These are phyloP conservation scores for Phytopythium boreale DNA, from an alignment of 352 stramenopile genomes.

Conservation along the genomic window DNA sequence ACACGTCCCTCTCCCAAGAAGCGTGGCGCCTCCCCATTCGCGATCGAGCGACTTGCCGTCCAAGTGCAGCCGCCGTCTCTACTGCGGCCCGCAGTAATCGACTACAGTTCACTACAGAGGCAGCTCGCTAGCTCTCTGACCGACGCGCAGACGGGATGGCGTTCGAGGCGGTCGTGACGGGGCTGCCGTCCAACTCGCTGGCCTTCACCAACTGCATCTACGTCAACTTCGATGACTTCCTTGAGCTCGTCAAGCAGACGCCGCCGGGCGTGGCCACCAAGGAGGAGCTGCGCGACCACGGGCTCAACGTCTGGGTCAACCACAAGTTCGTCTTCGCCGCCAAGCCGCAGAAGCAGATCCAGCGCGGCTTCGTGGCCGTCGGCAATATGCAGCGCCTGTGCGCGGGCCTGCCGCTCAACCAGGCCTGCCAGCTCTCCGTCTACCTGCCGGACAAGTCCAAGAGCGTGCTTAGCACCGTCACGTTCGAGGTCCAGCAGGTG, in stretches of 20 bases:
- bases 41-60: not conserved
- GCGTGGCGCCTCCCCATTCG: not conserved
- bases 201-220: conserved; percentile 86
- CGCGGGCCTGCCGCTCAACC: conserved; percentile 58
- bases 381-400: conserved; percentile 82
- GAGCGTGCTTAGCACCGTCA: conserved; percentile 61
- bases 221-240: conserved; percentile 72
- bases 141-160: conserved; percentile 25
- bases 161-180: conserved; percentile 58
- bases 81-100: too few species aligned
- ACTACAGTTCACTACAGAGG: too few species aligned
- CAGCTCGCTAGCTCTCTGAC: too few species aligned
- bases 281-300: conserved; percentile 66
- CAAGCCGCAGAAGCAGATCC: conserved; percentile 69
- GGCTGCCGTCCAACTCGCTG: conserved; percentile 70
- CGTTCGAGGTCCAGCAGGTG: conserved; percentile 79
- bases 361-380: conserved; percentile 55
- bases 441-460: conserved; percentile 48
- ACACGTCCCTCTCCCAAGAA: not conserved
- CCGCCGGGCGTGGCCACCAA: conserved; percentile 60
- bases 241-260: conserved; percentile 57
- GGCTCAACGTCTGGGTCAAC: conserved; percentile 82
- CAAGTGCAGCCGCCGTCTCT: not conserved
- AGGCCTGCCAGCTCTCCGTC: conserved; percentile 57
- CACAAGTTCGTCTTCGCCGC: conserved; percentile 79